Evolutionary conservation across 2,329 filamentous ascomycete genomes (phyloP).

Genomic region (Diaporthe capsici): DNA sequence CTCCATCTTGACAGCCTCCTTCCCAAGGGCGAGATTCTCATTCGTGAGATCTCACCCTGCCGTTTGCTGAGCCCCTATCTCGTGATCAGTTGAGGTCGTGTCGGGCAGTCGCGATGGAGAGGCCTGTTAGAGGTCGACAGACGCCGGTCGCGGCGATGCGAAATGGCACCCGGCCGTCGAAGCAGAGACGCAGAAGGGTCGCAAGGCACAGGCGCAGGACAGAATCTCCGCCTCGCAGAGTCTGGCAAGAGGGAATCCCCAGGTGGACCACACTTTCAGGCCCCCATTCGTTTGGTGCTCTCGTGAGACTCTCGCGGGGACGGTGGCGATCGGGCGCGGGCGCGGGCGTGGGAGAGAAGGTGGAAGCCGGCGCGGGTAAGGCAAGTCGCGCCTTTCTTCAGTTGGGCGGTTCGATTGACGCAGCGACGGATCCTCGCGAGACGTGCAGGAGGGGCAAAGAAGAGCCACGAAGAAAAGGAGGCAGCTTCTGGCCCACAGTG

Average conservation of each 20-base stretch:
- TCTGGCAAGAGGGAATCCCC: slow-evolving; percentile 23
- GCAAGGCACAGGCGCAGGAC: slow-evolving; percentile 22
- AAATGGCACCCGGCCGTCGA: slow-evolving; percentile 13
- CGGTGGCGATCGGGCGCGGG: slow-evolving; percentile 16
- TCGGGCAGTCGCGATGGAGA: background rate
- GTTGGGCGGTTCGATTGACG: slow-evolving; percentile 22
- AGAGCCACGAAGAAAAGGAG: background rate
- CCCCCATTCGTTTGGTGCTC: slow-evolving; percentile 22
- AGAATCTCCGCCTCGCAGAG: background rate
- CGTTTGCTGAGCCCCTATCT: slow-evolving; percentile 22
- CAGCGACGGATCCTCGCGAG: background rate
- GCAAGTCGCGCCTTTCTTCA: slow-evolving; percentile 32
- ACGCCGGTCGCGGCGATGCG: slow-evolving; percentile 26
- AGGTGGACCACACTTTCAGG: slow-evolving; percentile 10
- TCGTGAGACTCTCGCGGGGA: background rate
- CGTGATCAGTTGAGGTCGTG: background rate
- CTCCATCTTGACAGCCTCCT: slow-evolving; percentile 49
- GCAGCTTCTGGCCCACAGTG: slow-evolving; percentile 6
- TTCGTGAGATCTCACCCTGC: slow-evolving; percentile 43
- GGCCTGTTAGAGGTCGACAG: background rate
- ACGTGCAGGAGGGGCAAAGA: background rate
- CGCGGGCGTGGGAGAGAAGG: background rate
- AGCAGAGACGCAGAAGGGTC: slow-evolving; percentile 7
- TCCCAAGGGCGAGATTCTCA: slow-evolving; percentile 42
- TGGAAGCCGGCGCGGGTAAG: slow-evolving; percentile 2